Conservation (phyloP, 805 yeast genomes). For the Isabelozyma pseudorhagii region DNA sequence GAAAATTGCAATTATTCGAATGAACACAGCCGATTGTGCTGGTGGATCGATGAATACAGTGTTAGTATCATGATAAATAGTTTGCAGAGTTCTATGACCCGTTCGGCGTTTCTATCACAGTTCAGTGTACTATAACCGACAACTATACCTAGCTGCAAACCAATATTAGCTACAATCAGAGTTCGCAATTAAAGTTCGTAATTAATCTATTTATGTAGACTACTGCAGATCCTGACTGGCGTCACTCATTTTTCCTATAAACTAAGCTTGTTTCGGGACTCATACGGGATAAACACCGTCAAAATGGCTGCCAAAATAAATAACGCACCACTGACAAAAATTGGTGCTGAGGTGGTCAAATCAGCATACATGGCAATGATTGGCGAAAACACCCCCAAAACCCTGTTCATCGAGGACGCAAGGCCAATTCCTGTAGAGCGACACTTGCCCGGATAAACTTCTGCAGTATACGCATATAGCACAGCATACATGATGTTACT, state of each 20-base stretch:
- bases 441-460: conserved; percentile 33
- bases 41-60: too few species aligned
- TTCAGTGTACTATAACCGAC: too few species aligned
- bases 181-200: not conserved
- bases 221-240: too few species aligned
- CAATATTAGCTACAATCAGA: too few species aligned
- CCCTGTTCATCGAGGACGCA: conserved; percentile 52
- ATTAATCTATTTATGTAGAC: not conserved
- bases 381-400: conserved; percentile 57
- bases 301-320: conserved; percentile 44
- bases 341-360: conserved; percentile 54
- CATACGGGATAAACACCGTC: conserved; percentile 26
- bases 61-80: too few species aligned
- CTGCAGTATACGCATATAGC: conserved; percentile 38
- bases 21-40: too few species aligned
- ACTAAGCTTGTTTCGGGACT: conserved; percentile 19
- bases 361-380: conserved; percentile 54
- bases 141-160: too few species aligned
- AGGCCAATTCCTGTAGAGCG: conserved; percentile 60
- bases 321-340: conserved; percentile 58
- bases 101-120: too few species aligned
- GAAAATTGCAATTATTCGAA: too few species aligned
- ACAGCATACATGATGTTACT: conserved; percentile 49
- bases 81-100: too few species aligned
- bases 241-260: not conserved